Conservation (phyloP, 352 stramenopile genomes). For the Aphanomyces euteiches region DNA sequence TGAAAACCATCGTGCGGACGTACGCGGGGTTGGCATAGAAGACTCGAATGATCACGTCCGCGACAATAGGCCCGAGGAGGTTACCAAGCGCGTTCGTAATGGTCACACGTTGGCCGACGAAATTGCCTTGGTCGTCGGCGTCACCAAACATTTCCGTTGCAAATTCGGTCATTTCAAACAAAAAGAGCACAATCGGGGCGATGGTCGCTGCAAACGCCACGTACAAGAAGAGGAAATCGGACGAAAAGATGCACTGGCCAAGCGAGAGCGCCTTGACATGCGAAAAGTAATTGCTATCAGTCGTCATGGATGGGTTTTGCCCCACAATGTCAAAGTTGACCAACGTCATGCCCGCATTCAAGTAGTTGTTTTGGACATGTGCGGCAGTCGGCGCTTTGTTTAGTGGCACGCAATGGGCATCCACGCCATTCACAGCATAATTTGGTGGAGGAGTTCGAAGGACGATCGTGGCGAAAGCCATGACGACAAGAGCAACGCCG, state of each 20-base stretch:
- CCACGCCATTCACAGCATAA: slow-evolving; percentile 11
- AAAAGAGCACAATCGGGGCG: slow-evolving; percentile 9
- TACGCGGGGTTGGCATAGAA: slow-evolving; percentile 22
- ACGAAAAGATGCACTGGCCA: slow-evolving; percentile 25
- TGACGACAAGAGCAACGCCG: too few species aligned
- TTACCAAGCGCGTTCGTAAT: too few species aligned
- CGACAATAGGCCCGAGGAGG: not conserved
- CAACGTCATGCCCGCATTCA: slow-evolving; percentile 16
- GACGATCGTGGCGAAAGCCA: slow-evolving; percentile 3
- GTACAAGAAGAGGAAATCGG: slow-evolving; percentile 19
- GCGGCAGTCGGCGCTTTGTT: not conserved
- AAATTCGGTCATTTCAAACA: not conserved
- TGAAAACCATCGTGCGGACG: slow-evolving; percentile 15
- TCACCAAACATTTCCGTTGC: not conserved
- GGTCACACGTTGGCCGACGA: slow-evolving; percentile 15
- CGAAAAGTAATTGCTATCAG: slow-evolving; percentile 15
- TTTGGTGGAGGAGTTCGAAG: slow-evolving; percentile 20
- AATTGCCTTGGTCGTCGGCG: not conserved
- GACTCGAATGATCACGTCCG: slow-evolving; percentile 23
- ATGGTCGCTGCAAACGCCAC: not conserved
- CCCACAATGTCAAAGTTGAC: slow-evolving; percentile 21
- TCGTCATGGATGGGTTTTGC: not conserved
- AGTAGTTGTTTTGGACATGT: slow-evolving; percentile 22
- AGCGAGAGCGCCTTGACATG: slow-evolving; percentile 27
- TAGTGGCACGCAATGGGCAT: not conserved